These are phyloP conservation scores for Cyclanthera cordifolia DNA, from an alignment of 306 rosid species.

Conservation along the genomic window DNA sequence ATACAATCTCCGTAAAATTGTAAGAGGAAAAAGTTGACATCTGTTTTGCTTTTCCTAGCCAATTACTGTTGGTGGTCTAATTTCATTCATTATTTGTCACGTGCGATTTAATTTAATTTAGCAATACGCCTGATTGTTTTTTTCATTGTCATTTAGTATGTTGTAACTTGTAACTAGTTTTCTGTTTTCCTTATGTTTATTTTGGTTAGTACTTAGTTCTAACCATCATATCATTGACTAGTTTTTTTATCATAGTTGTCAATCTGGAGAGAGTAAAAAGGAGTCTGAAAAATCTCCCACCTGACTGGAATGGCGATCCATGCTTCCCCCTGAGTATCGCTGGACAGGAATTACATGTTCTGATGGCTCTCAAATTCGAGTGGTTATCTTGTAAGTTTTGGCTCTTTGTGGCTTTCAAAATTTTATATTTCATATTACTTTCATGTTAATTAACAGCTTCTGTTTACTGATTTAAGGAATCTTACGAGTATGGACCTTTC, in stretches of 20 bases:
- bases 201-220: not conserved
- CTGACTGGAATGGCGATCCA: constrained; percentile 88
- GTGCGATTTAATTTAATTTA: not conserved
- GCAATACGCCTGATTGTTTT: not conserved
- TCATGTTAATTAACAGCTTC: constrained; percentile 20
- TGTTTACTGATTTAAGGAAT: constrained; percentile 46
- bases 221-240: not conserved
- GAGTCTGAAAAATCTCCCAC: constrained; percentile 53
- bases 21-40: not conserved
- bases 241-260: constrained; percentile 41
- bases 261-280: constrained; percentile 40
- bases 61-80: not conserved
- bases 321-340: constrained; percentile 53
- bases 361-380: constrained; percentile 48
- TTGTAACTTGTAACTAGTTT: not conserved
- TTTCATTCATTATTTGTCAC: not conserved
- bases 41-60: not conserved
- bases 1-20: not conserved
- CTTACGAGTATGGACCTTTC: constrained; percentile 71
- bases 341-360: constrained; percentile 92
- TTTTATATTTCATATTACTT: constrained; percentile 12
- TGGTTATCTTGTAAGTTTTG: constrained; percentile 58
- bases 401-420: constrained; percentile 12
- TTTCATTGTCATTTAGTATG: not conserved
- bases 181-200: not conserved